Base-by-base conservation (phyloP, 257 asterid species). In the Sherardia arvensis region DNA sequence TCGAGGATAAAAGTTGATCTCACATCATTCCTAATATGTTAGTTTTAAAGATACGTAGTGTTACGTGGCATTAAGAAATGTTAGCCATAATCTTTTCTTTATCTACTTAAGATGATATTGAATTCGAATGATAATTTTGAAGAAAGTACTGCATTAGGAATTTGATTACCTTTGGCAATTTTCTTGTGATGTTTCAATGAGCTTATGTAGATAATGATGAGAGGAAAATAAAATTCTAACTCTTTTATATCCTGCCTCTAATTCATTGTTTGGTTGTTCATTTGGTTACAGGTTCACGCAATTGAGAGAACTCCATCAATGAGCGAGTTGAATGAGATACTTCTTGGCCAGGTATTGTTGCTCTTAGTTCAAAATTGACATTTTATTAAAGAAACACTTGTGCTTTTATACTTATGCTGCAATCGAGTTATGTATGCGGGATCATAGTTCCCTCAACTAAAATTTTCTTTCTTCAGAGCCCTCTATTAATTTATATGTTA, bases 241-340 rank as follows among this genome's bases (percentile, higher is more conserved):
- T 26, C n/a, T 63, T 18, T 29, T 49, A 30, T 27, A 15, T 48
- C 18, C 47, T 3, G 11, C n/a, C 30, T 60, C 9, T 59, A 11
- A 38, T 6, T 43, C 4, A 20, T 4, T 62, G 17, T 20, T 43
- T 51, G 51, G 27, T 48, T 53, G 69, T 68, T 65, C 75, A 62
- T 64, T 23, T 70, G 38, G 34, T 64, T 79, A 56, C 85, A 93
- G 99, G 96, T 93, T 70, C 89, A 86, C 80, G 95, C 94, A 62
- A 82, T 86, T 69, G 99, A 93, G 80, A 90, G 86, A 84, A 90
- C 99, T 72, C 97, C 96, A 65, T 93, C 99, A 43, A 87, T 93
- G 99, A 93, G 99, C 66, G 99, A 93, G 81, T 78, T 93, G 86
- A 93, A 84, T 27, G 97, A 93, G 85, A 84, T 93, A 67, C 89